phyloP scores from a whole-genome alignment of 2,329 filamentous ascomycete species.

The Colletotrichum chrysophilum region DNA sequence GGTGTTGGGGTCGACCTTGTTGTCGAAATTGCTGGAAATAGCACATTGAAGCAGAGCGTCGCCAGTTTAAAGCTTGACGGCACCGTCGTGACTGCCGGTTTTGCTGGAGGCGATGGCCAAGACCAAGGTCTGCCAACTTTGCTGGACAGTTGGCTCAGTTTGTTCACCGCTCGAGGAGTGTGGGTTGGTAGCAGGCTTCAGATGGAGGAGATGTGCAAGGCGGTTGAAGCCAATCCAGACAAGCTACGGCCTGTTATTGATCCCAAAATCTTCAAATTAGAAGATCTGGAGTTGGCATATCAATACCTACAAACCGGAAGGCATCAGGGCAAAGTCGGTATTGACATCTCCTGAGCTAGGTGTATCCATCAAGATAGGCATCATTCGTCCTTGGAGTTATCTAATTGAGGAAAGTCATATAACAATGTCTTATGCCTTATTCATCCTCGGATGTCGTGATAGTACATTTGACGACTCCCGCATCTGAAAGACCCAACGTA shows the following conservation, averaged over 20 bases:
- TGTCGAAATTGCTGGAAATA: conserved; percentile 47
- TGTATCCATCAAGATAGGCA: background rate
- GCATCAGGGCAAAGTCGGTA: conserved; percentile 44
- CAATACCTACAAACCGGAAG: conserved; percentile 38
- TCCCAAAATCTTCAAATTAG: conserved; percentile 46
- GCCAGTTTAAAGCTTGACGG: conserved; percentile 45
- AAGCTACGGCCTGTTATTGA: conserved; percentile 47
- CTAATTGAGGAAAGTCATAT: background rate
- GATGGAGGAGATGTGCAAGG: conserved; percentile 53
- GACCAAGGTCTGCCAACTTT: conserved; percentile 29
- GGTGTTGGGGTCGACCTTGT: conserved; percentile 45
- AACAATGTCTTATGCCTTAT: background rate
- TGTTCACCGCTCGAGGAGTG: conserved; percentile 50
- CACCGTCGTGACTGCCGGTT: conserved; percentile 41
- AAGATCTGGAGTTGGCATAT: conserved; percentile 48
- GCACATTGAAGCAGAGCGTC: conserved; percentile 43
- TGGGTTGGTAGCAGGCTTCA: conserved; percentile 50
- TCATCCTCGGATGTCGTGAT: background rate
- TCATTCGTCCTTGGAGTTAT: background rate
- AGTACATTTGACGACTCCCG: background rate
- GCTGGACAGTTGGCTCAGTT: conserved; percentile 33
- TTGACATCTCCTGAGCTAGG: conserved; percentile 44
- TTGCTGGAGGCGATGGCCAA: conserved; percentile 29
- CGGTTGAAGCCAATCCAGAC: conserved; percentile 51
- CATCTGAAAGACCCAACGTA: background rate